Conservation (phyloP, 2,329 filamentous ascomycete species). For the Beauveria australis region DNA sequence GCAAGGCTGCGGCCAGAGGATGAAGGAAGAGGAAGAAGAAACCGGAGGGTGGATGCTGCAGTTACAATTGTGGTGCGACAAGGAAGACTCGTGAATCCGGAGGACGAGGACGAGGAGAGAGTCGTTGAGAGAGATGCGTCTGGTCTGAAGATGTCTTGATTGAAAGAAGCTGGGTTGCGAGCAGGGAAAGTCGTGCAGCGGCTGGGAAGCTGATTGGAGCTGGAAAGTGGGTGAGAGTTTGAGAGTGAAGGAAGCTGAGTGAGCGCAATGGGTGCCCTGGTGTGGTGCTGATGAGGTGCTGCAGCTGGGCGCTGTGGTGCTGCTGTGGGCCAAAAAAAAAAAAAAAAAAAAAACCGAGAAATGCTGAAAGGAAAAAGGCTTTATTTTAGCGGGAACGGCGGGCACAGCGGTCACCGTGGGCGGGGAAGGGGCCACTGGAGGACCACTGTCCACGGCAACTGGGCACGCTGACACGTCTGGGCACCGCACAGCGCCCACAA, state of each 20-base stretch:
- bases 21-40: background rate
- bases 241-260: background rate
- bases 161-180: constrained; percentile 2
- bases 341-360: background rate
- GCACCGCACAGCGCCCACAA: background rate
- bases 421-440: background rate
- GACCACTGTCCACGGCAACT: background rate
- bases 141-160: background rate
- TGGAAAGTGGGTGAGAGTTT: background rate
- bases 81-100: background rate
- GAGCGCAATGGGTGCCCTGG: too few relatives aligned
- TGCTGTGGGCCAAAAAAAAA: background rate
- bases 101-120: background rate
- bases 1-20: background rate
- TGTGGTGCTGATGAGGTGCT: too few relatives aligned
- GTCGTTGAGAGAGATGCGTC: background rate
- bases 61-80: background rate
- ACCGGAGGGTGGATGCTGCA: background rate
- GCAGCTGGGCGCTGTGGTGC: too few relatives aligned
- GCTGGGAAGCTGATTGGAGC: background rate
- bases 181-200: constrained; percentile 7
- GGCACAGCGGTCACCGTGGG: background rate
- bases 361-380: background rate
- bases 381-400: constrained; percentile 2
- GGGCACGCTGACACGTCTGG: background rate